Evolutionary conservation across 306 rosid genomes (phyloP).

Genomic region (Vigna trinervia): DNA sequence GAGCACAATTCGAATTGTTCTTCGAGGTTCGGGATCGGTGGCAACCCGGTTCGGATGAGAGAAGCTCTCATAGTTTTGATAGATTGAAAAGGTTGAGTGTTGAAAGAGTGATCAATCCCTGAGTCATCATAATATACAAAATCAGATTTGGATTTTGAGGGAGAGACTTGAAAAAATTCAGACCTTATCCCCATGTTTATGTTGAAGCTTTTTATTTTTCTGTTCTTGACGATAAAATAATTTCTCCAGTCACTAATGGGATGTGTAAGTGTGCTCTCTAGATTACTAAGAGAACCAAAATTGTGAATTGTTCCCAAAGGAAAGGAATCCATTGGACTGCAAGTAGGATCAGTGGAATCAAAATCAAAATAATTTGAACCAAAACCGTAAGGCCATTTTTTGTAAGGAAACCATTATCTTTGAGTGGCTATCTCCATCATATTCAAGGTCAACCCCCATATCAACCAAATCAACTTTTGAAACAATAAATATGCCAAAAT

Average conservation of each 20-base stretch:
- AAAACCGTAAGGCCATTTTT: too few relatives aligned
- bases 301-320: too few relatives aligned
- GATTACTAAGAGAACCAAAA: too few relatives aligned
- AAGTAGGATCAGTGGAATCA: too few relatives aligned
- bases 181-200: constrained; percentile 42
- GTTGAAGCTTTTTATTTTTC: constrained; percentile 52
- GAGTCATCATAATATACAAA: too few relatives aligned
- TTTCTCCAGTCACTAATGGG: constrained; percentile 28
- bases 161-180: constrained; percentile 44
- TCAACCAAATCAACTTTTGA: constrained; percentile 63
- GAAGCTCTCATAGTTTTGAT: constrained; percentile 52
- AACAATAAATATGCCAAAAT: constrained; percentile 55
- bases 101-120: constrained; percentile 2
- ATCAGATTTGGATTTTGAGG: constrained; percentile 45
- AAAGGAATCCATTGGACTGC: too few relatives aligned
- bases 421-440: constrained; percentile 60
- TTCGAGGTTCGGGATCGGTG: too few relatives aligned
- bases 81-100: neutral
- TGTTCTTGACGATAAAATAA: constrained; percentile 57
- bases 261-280: too few relatives aligned
- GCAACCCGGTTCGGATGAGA: constrained; percentile 57
- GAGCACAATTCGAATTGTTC: too few relatives aligned
- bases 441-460: constrained; percentile 67
- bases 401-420: too few relatives aligned
- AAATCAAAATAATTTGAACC: too few relatives aligned